phyloP scores from a whole-genome alignment of 306 rosid species.

The Hippophae rhamnoides region DNA sequence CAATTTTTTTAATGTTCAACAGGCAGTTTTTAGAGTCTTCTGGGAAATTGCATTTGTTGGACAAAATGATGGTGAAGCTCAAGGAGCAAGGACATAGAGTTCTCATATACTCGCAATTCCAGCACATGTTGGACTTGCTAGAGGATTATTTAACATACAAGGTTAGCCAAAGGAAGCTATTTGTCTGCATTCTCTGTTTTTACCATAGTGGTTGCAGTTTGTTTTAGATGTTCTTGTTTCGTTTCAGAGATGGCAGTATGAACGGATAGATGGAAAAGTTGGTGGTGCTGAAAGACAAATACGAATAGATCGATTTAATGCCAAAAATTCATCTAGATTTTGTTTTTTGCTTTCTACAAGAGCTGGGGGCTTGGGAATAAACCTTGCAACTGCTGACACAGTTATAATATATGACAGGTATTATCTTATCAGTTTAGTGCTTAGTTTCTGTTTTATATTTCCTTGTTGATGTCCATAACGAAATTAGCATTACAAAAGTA shows the following conservation, averaged over 20 bases:
- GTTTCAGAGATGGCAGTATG: constrained; percentile 82
- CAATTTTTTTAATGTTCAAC: constrained; percentile 21
- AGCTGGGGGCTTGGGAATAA: constrained; percentile 98
- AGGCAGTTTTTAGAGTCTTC: constrained; percentile 90
- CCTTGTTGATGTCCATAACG: neutral
- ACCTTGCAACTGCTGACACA: constrained; percentile 98
- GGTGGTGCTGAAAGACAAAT: constrained; percentile 97
- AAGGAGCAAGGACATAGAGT: constrained; percentile 96
- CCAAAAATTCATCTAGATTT: constrained; percentile 86
- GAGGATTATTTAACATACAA: constrained; percentile 90
- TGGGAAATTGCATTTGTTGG: constrained; percentile 89
- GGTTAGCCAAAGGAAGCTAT: constrained; percentile 30
- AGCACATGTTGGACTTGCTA: constrained; percentile 90
- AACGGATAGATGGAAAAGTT: constrained; percentile 96
- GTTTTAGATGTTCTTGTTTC: constrained; percentile 9
- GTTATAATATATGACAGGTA: constrained; percentile 97
- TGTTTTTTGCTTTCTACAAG: constrained; percentile 97
- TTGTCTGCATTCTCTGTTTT: constrained; percentile 6
- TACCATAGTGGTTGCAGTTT: constrained; percentile 5
- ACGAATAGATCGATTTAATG: constrained; percentile 92
- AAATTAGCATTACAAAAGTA: too few species aligned
- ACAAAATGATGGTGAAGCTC: constrained; percentile 96
- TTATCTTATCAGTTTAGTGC: neutral
- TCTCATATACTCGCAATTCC: constrained; percentile 93
- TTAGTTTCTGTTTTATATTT: constrained; percentile 2